Evolutionary conservation across 345 rosid species (phyloP), one percentile per base, ranked within the genome.

Genomic region (Citrus medica): DNA sequence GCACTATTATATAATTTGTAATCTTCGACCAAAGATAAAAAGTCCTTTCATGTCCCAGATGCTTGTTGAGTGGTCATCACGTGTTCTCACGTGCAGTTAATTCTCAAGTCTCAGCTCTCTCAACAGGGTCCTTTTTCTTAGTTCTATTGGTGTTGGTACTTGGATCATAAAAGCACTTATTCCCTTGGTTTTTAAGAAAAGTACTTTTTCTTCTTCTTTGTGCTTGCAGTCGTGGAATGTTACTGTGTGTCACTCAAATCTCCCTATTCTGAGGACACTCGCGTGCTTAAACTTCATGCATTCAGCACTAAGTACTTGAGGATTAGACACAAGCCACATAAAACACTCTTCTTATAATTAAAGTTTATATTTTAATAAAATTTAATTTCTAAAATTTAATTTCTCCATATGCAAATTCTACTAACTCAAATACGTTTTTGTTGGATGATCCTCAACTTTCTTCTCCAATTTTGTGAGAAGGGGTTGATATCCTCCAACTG

Each of bases 121-220:
- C 17, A 13, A 13, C 13, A 17, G 19, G 22, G 62, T n/a, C 14
- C 27, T 59, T n/a, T 59, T 59, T 7, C 62, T n/a, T 59, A 35
- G 55, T 46, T 68, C 58, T 56, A 56, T 74, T 67, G 58, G 58
- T 79, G 51, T 81, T 55, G 82, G 73, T 61, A 38, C 51, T 37
- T 59, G 79, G 46, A n/a, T 60, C 61, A 58, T 14, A 17, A 53
- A 53, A 53, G 58, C 58, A 17, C 58, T 17, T 51, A 4, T 51
- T 16, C 56, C 56, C 22, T 17, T 17, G 16, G 56, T 51, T 51
- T 4, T 53, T 1, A 17, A 5, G 22, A 67, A 70, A 51, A 8
- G 35, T 17, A 33, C 75, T 70, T 78, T 61, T 63, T 70, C n/a
- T 35, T 10, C 27, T 55, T 55, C 46, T 5, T 7, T 56, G 75